A percentile compares a stretch with the other conserved stretches of the same genome.
phyloP scores from a whole-genome alignment of 2,329 filamentous ascomycete species.

The Cyclaneusma minus region DNA sequence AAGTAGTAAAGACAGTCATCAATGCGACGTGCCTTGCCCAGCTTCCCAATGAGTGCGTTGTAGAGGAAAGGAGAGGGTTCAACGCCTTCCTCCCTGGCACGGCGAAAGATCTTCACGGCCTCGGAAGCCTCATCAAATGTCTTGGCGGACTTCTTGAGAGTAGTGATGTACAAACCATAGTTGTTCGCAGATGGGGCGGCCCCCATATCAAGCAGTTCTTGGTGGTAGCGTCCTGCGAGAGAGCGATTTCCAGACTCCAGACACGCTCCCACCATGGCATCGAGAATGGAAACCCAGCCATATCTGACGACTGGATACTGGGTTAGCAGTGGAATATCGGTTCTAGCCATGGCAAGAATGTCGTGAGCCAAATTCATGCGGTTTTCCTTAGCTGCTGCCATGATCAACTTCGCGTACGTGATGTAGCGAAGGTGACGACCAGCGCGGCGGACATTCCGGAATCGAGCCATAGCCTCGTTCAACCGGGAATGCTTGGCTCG shows the following conservation, averaged over 20 bases:
- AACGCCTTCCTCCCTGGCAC: constrained; percentile 83
- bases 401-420: constrained; percentile 91
- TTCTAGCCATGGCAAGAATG: constrained; percentile 75
- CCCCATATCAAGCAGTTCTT: constrained; percentile 82
- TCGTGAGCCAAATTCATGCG: constrained; percentile 74
- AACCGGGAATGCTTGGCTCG: constrained; percentile 47
- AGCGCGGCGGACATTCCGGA: constrained; percentile 85
- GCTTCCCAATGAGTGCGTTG: constrained; percentile 95
- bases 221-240: constrained; percentile 73
- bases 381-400: constrained; percentile 71
- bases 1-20: constrained; percentile 98
- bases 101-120: constrained; percentile 92
- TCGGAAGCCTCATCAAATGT: constrained; percentile 96
- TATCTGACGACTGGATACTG: constrained; percentile 83
- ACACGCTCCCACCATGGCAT: constrained; percentile 90
- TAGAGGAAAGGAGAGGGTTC: constrained; percentile 95
- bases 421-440: constrained; percentile 90
- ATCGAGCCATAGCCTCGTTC: constrained; percentile 65
- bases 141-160: constrained; percentile 89
- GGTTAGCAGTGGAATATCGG: constrained; percentile 70
- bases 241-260: constrained; percentile 68
- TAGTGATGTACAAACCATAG: constrained; percentile 98
- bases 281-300: constrained; percentile 90
- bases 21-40: constrained; percentile 93
- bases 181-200: constrained; percentile 91